These are phyloP conservation scores for Aspergillus hancockii DNA, from an alignment of 495 filamentous ascomycete species.

Conservation along the genomic window DNA sequence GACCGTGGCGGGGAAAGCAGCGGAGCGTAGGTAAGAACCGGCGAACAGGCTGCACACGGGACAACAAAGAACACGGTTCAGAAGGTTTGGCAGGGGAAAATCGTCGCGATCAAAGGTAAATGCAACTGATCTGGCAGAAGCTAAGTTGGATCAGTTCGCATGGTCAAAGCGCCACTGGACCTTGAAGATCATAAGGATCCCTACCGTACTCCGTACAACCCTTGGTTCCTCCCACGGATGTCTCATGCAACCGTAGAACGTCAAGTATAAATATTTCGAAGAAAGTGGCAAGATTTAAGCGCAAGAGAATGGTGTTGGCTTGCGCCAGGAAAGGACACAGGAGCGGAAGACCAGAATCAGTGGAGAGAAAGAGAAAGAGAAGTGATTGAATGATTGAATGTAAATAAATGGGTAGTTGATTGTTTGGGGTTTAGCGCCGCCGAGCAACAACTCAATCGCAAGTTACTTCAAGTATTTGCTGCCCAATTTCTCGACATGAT, in stretches of 20 bases:
- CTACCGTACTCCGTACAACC: neutral
- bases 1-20: neutral
- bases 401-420: neutral
- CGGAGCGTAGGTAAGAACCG: neutral
- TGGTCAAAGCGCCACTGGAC: constrained; percentile 15
- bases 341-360: constrained; percentile 6
- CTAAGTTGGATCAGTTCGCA: constrained; percentile 15
- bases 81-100: constrained; percentile 3
- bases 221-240: neutral
- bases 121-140: neutral
- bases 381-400: neutral
- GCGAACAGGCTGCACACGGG: neutral
- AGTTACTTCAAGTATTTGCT: constrained; percentile 15
- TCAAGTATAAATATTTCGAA: neutral
- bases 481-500: constrained; percentile 20
- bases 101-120: neutral
- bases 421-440: constrained; percentile 8
- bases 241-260: neutral
- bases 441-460: constrained; percentile 17
- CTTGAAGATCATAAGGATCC: neutral
- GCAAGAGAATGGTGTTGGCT: neutral
- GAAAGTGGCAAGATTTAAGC: neutral
- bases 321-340: neutral
- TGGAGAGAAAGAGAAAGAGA: neutral
- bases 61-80: neutral